Conservation (phyloP, 495 filamentous ascomycete genomes). For the Aspergillus coremiiformis region DNA sequence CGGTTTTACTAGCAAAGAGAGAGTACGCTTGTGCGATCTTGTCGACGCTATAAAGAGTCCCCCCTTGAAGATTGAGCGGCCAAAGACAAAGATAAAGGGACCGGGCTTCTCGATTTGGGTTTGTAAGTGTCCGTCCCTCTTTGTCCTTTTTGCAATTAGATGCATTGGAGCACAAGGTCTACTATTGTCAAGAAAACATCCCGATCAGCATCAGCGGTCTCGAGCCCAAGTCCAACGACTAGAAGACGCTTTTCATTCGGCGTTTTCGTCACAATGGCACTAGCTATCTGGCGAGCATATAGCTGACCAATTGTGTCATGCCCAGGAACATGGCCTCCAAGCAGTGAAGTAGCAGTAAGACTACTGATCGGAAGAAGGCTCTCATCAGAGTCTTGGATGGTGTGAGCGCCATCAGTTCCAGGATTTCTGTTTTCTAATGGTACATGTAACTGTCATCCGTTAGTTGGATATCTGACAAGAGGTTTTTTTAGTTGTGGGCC, state of each 20-base stretch:
- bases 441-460: constrained; percentile 68
- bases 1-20: constrained; percentile 13
- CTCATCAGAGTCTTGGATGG: constrained; percentile 43
- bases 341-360: constrained; percentile 78
- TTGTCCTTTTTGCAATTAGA: constrained; percentile 28
- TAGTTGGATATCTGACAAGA: constrained; percentile 10
- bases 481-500: constrained; percentile 1
- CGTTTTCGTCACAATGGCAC: constrained; percentile 60
- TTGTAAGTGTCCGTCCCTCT: constrained; percentile 8
- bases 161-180: constrained; percentile 65
- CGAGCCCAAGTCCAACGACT: constrained; percentile 74
- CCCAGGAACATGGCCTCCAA: constrained; percentile 74
- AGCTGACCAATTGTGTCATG: constrained; percentile 81
- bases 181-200: constrained; percentile 77
- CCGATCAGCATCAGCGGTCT: constrained; percentile 51
- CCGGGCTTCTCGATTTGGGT: constrained; percentile 13
- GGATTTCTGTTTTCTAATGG: constrained; percentile 65
- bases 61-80: constrained; percentile 3
- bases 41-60: background rate
- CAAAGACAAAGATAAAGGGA: constrained; percentile 13
- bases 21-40: background rate
- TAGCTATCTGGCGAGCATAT: constrained; percentile 81
- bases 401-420: constrained; percentile 42
- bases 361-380: constrained; percentile 67
- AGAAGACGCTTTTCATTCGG: constrained; percentile 72